Conservation (phyloP, 176 grass and related monocot species). For the Areca catechu region DNA sequence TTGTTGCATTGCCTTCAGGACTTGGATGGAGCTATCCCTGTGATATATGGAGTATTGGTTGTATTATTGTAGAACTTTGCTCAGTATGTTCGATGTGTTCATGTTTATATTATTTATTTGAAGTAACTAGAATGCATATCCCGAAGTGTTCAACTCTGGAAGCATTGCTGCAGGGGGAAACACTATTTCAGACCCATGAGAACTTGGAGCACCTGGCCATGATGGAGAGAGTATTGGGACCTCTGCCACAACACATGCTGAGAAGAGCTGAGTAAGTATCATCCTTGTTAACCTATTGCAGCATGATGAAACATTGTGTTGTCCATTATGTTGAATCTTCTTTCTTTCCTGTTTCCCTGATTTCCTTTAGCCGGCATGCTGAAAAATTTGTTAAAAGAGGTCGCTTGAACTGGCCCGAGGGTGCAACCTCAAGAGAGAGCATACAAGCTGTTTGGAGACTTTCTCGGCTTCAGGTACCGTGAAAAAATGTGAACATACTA, state of each 20-base stretch:
- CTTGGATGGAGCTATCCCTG: constrained; percentile 90
- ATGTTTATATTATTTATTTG: too few species aligned
- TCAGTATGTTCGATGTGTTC: constrained; percentile 37
- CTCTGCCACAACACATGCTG: constrained; percentile 28
- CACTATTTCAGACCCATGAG: too few species aligned
- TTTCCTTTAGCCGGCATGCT: constrained; percentile 39
- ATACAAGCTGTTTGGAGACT: constrained; percentile 77
- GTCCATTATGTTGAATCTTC: neutral
- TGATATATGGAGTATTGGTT: constrained; percentile 96
- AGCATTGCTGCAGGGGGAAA: constrained; percentile 23
- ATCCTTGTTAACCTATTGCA: neutral
- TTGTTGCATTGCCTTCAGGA: constrained; percentile 35
- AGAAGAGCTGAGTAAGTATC: constrained; percentile 27
- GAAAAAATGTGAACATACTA: too few species aligned
- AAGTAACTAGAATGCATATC: too few species aligned
- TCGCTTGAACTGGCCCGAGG: constrained; percentile 86
- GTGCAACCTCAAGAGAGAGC: constrained; percentile 62
- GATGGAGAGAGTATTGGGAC: constrained; percentile 35
- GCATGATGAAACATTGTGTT: neutral
- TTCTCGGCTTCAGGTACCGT: constrained; percentile 48
- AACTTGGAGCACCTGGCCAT: too few species aligned
- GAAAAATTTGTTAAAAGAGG: constrained; percentile 78
- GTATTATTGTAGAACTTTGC: constrained; percentile 95
- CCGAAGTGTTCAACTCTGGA: neutral
- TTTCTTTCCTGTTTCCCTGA: neutral